Evolutionary conservation across 2,329 filamentous ascomycete genomes (phyloP).

Genomic region (Bipolaris zeicola): DNA sequence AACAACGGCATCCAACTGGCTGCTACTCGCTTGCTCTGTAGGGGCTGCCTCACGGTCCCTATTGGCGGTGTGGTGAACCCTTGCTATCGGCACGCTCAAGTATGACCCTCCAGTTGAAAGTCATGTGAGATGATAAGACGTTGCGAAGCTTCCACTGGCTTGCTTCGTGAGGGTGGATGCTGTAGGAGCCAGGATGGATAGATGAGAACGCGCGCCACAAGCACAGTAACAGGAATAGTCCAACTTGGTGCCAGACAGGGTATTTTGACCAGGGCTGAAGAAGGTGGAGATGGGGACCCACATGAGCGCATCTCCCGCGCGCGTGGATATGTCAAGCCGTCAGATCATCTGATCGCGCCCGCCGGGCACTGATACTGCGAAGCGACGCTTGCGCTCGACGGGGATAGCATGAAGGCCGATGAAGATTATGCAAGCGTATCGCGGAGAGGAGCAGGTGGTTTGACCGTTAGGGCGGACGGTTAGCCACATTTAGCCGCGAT

Average conservation of each 20-base stretch:
- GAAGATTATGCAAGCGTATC: constrained; percentile 2
- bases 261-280: constrained; percentile 20
- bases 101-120: constrained; percentile 2
- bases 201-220: constrained; percentile 18
- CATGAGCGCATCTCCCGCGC: constrained; percentile 26
- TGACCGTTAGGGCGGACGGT: constrained; percentile 13
- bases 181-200: constrained; percentile 33
- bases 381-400: constrained; percentile 6
- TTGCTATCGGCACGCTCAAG: constrained; percentile 1
- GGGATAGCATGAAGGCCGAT: not conserved
- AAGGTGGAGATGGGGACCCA: constrained; percentile 17
- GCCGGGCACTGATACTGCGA: constrained; percentile 6
- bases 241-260: constrained; percentile 10
- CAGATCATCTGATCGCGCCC: constrained; percentile 26
- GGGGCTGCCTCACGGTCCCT: not conserved
- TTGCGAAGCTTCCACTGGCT: constrained; percentile 14
- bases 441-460: constrained; percentile 3
- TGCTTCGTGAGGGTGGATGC: constrained; percentile 28
- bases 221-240: not conserved
- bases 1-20: constrained; percentile 9
- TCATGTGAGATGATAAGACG: constrained; percentile 5
- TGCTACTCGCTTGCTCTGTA: not conserved
- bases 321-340: constrained; percentile 31
- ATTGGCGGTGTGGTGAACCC: constrained; percentile 2
- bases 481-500: constrained; percentile 32